A percentile compares a stretch with the other conserved stretches of the same genome.
Evolutionary conservation across 176 grass and related monocot genomes (phyloP).

Genomic region (Ananas comosus): DNA sequence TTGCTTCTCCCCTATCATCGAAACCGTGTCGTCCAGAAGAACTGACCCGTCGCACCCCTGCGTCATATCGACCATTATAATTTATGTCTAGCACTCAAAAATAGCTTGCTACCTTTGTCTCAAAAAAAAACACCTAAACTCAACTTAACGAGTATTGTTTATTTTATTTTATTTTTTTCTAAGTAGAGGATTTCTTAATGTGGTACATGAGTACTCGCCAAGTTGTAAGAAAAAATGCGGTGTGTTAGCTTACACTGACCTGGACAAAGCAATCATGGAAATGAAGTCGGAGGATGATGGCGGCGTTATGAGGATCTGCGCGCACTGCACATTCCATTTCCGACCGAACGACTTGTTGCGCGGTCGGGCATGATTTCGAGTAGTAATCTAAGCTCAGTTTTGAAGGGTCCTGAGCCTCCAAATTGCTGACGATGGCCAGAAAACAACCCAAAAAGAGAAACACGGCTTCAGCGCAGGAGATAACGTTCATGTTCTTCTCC

Average conservation of each 20-base stretch:
- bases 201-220: neutral
- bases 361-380: conserved; percentile 63
- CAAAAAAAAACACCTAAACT: too few relatives aligned
- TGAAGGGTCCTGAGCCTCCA: conserved; percentile 45
- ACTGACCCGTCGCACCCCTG: conserved; percentile 95
- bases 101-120: too few relatives aligned
- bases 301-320: conserved; percentile 55
- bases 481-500: too few relatives aligned
- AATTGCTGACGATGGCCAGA: neutral
- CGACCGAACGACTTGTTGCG: conserved; percentile 48
- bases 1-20: conserved; percentile 69
- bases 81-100: too few relatives aligned
- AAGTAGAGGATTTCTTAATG: too few relatives aligned
- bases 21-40: conserved; percentile 70
- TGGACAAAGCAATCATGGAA: conserved; percentile 98
- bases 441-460: too few relatives aligned
- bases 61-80: neutral
- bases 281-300: conserved; percentile 78
- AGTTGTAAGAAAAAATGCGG: neutral
- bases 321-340: conserved; percentile 77
- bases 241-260: conserved; percentile 9
- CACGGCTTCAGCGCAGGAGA: too few relatives aligned
- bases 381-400: conserved; percentile 75
- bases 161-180: too few relatives aligned
- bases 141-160: too few relatives aligned